These are phyloP conservation scores for Pseudomassariella vexata DNA, from an alignment of 2,329 filamentous ascomycete genomes.

Conservation along the genomic window DNA sequence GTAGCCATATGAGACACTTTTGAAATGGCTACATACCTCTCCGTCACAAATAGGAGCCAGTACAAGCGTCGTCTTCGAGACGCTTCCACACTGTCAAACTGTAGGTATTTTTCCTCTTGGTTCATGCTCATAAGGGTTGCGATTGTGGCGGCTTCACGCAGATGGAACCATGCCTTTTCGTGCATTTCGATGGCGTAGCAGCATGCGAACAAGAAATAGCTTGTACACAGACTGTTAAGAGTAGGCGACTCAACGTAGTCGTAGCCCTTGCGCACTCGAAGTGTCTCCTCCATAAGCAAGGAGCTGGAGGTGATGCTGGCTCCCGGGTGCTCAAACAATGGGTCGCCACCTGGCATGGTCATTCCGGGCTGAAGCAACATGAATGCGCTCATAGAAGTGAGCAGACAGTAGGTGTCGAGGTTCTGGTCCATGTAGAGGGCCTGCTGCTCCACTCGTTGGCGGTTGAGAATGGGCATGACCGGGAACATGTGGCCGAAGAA, in stretches of 20 bases:
- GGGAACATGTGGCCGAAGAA: constrained; percentile 64
- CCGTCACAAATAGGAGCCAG: constrained; percentile 67
- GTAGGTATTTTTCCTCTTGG: constrained; percentile 57
- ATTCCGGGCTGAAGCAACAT: constrained; percentile 66
- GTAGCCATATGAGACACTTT: not conserved
- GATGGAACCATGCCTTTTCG: constrained; percentile 72
- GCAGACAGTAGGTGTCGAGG: constrained; percentile 57
- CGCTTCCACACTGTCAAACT: constrained; percentile 53
- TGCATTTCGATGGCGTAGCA: constrained; percentile 68
- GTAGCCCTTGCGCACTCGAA: constrained; percentile 58
- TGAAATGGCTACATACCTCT: constrained; percentile 49
- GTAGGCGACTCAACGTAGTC: constrained; percentile 54
- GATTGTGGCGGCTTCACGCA: constrained; percentile 72
- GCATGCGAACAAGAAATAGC: constrained; percentile 71
- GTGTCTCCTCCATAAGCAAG: constrained; percentile 60
- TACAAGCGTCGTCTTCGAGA: constrained; percentile 62
- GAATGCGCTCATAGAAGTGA: constrained; percentile 61
- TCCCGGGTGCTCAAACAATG: constrained; percentile 50
- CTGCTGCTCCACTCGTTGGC: constrained; percentile 51
- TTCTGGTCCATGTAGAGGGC: constrained; percentile 56
- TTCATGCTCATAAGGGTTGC: constrained; percentile 55
- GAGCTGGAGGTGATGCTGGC: constrained; percentile 59
- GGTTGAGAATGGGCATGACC: constrained; percentile 57
- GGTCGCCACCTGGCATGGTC: constrained; percentile 51
- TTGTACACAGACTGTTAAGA: constrained; percentile 60